phyloP scores from a whole-genome alignment of 306 rosid species.

The Alnus glutinosa region DNA sequence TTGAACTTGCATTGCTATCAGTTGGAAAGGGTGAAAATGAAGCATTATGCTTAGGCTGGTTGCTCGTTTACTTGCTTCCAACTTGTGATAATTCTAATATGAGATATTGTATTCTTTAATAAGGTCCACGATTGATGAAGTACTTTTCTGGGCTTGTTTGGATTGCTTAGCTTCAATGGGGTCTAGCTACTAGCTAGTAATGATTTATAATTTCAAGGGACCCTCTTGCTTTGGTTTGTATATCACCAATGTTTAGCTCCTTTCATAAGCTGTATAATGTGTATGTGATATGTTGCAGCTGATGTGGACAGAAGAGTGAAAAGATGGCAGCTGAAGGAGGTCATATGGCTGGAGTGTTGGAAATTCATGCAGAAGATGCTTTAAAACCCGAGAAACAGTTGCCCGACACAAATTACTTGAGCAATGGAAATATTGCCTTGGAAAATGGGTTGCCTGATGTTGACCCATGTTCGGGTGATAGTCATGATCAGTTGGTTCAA shows the following conservation, averaged over 20 bases:
- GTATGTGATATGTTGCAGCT: constrained; percentile 34
- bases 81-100: background rate
- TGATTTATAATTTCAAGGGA: background rate
- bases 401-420: constrained; percentile 29
- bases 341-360: constrained; percentile 34
- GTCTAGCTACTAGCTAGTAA: background rate
- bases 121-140: background rate
- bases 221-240: background rate
- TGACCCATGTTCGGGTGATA: constrained; percentile 29
- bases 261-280: background rate
- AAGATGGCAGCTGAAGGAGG: constrained; percentile 49
- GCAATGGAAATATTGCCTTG: constrained; percentile 35
- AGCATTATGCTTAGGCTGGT: background rate
- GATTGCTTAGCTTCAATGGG: constrained; percentile 4
- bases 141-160: background rate
- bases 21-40: background rate
- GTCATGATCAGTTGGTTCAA: constrained; percentile 64
- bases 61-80: background rate
- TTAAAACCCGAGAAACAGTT: constrained; percentile 32
- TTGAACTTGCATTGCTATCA: background rate
- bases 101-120: background rate
- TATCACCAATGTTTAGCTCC: background rate
- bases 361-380: constrained; percentile 39
- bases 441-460: constrained; percentile 50
- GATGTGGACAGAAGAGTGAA: constrained; percentile 31